Base-by-base conservation (phyloP, 2,329 filamentous ascomycete species). In the Colletotrichum ledebouriae region DNA sequence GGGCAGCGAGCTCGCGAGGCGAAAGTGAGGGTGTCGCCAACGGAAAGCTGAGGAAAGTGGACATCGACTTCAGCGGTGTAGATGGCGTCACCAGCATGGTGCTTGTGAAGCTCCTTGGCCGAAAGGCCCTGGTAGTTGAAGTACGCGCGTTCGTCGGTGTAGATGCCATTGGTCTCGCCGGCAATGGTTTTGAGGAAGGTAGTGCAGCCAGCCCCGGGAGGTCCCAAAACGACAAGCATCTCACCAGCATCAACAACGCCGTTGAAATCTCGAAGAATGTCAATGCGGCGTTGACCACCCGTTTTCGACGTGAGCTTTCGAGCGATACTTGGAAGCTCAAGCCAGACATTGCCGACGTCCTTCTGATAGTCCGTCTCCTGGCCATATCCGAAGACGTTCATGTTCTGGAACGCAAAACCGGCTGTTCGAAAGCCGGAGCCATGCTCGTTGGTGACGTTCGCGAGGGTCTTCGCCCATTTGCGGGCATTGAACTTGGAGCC, bases 171-270 rank as follows among this genome's bases (percentile, higher is more conserved):
- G 0, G 86, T 89, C 73, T 90, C 88, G 60, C 89, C 88, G 10
- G 88, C 84, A 53, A 91, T 81, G 0, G 88, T 89, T 75, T 91
- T 92, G 60, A 92, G 80, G 71, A 92, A 89, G 0, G 90, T 92
- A 10, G 89, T 89, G 73, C 90, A 93, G 20, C 87, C 87, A 0
- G 76, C 73, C 4, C 80, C 80, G 5, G 87, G 86, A 56, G 85
- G 85, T 22, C 86, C 86, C 3, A 89, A 81, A 13, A 88, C 86
- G 25, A 87, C 82, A 29, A 88, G 77, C 83, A 88, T 85, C 78
- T 89, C 86, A 6, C 86, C 86, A 29, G 77, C 79, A 70, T 85
- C 77, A 1, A 88, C 82, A 1, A 87, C 58, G 15, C 86, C 86
- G 62, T 87, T 84, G 39, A 86, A 78, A 62, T 83, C 78, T 58